Percentiles rank a stretch among this genome's conserved stretches.
Conservation (phyloP, 805 yeast species). For the Suhomyces prunicola region DNA sequence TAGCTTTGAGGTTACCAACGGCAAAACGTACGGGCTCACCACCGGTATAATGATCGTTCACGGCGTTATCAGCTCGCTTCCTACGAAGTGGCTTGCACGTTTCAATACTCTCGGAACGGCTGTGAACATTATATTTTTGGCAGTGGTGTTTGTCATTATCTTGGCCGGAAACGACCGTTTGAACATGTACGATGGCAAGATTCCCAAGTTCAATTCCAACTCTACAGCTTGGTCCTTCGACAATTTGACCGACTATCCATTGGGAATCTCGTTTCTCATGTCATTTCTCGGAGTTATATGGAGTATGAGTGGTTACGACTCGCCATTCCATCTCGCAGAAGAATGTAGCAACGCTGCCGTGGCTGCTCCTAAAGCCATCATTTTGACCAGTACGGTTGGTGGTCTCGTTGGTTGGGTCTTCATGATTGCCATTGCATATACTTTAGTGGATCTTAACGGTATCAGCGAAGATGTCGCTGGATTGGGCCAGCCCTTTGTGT, state of each 20-base stretch:
- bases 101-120: slow-evolving; percentile 50
- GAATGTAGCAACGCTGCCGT: slow-evolving; percentile 62
- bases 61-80: slow-evolving; percentile 47
- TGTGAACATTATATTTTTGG: slow-evolving; percentile 48
- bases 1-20: slow-evolving; percentile 41
- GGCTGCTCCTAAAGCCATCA: slow-evolving; percentile 68
- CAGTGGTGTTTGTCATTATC: slow-evolving; percentile 52
- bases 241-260: slow-evolving; percentile 63
- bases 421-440: slow-evolving; percentile 60
- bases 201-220: slow-evolving; percentile 49
- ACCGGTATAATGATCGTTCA: slow-evolving; percentile 49
- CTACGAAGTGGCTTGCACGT: slow-evolving; percentile 52
- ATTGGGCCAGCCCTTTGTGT: slow-evolving; percentile 58
- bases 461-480: slow-evolving; percentile 48
- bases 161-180: slow-evolving; percentile 50
- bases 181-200: slow-evolving; percentile 22
- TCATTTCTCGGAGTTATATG: slow-evolving; percentile 61
- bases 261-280: slow-evolving; percentile 55
- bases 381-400: slow-evolving; percentile 53
- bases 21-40: slow-evolving; percentile 51
- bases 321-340: slow-evolving; percentile 73
- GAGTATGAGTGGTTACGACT: slow-evolving; percentile 75
- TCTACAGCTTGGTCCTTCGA: slow-evolving; percentile 51
- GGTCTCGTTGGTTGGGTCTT: slow-evolving; percentile 55
- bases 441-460: slow-evolving; percentile 47